Percentiles rank a stretch among this genome's conserved stretches.
These are phyloP conservation scores for Caulochytrium protostelioides DNA, from an alignment of 371 early-diverging fungal species.

Conservation along the genomic window DNA sequence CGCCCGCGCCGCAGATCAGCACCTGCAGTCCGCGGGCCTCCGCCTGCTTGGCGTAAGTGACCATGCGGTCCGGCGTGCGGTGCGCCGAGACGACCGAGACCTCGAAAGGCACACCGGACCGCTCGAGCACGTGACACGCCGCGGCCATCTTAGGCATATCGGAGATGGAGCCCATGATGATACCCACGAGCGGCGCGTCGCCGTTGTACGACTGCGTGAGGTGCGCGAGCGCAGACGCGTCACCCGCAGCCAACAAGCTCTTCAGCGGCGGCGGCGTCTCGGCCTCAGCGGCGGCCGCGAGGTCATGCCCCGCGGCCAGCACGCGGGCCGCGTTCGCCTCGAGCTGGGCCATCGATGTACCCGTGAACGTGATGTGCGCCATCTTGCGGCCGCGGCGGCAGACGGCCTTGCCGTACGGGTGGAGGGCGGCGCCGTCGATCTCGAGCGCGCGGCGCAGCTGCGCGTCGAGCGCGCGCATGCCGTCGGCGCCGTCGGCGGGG, in stretches of 20 bases:
- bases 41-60: conserved; percentile 68
- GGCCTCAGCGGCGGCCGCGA: too few relatives aligned
- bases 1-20: conserved; percentile 92
- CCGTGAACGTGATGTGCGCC: conserved; percentile 88
- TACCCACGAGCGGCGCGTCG: conserved; percentile 54
- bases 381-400: conserved; percentile 77
- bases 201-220: neutral
- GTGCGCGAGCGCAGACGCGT: neutral
- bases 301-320: conserved; percentile 30
- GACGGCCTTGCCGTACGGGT: conserved; percentile 79
- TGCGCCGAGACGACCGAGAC: conserved; percentile 87
- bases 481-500: conserved; percentile 22
- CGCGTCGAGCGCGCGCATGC: conserved; percentile 28
- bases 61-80: conserved; percentile 79
- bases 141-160: conserved; percentile 84
- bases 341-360: conserved; percentile 41
- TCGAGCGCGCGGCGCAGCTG: conserved; percentile 46
- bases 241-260: neutral
- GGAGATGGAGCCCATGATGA: conserved; percentile 94
- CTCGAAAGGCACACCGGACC: conserved; percentile 80
- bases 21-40: conserved; percentile 72
- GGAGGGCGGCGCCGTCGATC: conserved; percentile 67
- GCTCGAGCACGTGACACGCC: conserved; percentile 61
- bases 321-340: neutral
- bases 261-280: too few relatives aligned